Base-by-base conservation (phyloP, 164 flowering plant species). In the Dillenia turbinata region DNA sequence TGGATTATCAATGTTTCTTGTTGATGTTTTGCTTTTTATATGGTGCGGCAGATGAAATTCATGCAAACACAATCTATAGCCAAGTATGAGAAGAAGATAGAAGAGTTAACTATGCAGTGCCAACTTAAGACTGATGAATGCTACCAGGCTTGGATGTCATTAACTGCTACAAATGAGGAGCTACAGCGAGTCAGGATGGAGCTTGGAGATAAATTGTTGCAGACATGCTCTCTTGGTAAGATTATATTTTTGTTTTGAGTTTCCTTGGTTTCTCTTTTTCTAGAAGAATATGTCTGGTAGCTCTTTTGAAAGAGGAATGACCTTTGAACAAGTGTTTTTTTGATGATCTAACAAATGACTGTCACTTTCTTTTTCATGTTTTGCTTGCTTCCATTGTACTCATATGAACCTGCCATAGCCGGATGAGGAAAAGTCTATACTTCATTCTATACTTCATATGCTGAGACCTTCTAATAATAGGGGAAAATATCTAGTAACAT, bases 141-240 rank as follows among this genome's bases (percentile, higher is more conserved):
- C 75, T 77, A 83, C 51, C 83, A 90, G 61, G 94, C 97, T 43
- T 90, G 95, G 95, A 88, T 88, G 95, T 86, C 93, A 49, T 75
- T 85, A 57, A 71, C 82, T 33, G 79, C 81, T 53, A 80, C 89
- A 55, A 88, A 84, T 66, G 80, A 84, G 51, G 81, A 86, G 60
- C 74, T 88, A 44, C 86, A 85, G 79, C 81, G 81, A 73, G 78
- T 84, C 17, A 77, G 80, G 62, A 76, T 79, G 85, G 89, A 90
- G 44, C 88, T 88, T 43, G 89, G 85, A 72, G 80, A 80, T 33
- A 86, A 73, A 65, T 57, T 68, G 15, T 82, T 81, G 72, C 67
- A 73, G 48, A 75, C 79, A n/a, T 73, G 72, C 52, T 75, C 78
- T 19, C 72, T 77, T 64, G 97, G 97, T 89, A 77, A 73, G 77